Percentiles rank a stretch among this genome's conserved stretches.
phyloP scores from a whole-genome alignment of 2,329 filamentous ascomycete genomes.

The Colletotrichum sp. region DNA sequence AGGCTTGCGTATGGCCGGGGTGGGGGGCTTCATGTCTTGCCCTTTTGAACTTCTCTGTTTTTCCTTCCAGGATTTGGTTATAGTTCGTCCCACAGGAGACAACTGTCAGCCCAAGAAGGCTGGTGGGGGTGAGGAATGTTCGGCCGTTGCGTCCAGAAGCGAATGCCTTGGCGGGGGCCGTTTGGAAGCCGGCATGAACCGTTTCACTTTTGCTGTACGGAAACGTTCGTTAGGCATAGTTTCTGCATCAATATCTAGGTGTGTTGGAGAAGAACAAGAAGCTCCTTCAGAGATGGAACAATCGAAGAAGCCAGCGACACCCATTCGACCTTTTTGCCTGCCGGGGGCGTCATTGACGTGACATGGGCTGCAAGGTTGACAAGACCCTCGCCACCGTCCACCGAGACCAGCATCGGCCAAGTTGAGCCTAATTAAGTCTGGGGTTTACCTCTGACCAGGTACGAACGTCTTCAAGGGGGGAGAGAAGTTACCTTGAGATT shows the following conservation, averaged over 20 bases:
- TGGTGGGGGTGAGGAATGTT: background rate
- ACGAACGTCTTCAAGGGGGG: background rate
- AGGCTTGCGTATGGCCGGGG: constrained; percentile 37
- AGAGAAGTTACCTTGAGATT: background rate
- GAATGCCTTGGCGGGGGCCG: background rate
- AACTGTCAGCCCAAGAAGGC: constrained; percentile 33
- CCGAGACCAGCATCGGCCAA: background rate
- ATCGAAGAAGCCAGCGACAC: background rate
- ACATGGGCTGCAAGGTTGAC: constrained; percentile 3
- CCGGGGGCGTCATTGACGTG: constrained; percentile 1
- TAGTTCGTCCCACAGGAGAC: constrained; percentile 41
- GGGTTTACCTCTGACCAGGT: background rate
- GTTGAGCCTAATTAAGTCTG: background rate
- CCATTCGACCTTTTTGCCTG: background rate
- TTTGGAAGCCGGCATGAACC: background rate
- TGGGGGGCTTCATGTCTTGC: constrained; percentile 27
- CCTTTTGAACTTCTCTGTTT: background rate
- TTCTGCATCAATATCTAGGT: background rate
- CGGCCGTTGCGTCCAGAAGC: background rate
- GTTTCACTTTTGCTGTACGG: background rate
- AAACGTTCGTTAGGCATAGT: background rate
- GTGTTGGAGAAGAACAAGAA: background rate
- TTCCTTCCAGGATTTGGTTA: constrained; percentile 7
- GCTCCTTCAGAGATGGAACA: background rate
- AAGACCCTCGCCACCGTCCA: background rate